phyloP scores from a whole-genome alignment of 805 yeast species.

The Suhomyces xylopsoci region DNA sequence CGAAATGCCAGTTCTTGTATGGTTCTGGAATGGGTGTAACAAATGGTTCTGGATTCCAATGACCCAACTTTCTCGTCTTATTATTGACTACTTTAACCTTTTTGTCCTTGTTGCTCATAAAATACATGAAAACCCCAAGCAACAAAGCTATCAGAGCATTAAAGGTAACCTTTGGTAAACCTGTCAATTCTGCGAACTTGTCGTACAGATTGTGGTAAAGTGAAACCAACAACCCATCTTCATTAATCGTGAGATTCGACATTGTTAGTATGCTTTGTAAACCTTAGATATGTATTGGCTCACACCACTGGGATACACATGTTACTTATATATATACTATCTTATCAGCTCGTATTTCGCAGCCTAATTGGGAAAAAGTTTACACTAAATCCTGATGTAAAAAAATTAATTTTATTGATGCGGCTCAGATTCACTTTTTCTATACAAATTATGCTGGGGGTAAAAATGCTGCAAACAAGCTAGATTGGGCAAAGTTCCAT shows the following conservation, averaged over 20 bases:
- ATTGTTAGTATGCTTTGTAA: neutral
- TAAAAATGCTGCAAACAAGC: conserved; percentile 73
- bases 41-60: conserved; percentile 54
- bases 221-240: conserved; percentile 2
- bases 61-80: conserved; percentile 46
- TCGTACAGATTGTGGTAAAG: conserved; percentile 3
- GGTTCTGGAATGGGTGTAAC: conserved; percentile 49
- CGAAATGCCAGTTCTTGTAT: conserved; percentile 48
- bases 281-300: neutral
- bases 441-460: conserved; percentile 74
- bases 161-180: neutral
- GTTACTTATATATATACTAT: neutral
- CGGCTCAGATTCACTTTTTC: neutral
- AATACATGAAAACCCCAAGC: neutral
- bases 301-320: neutral
- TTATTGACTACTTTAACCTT: conserved; percentile 18
- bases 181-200: conserved; percentile 4
- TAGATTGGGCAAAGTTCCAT: conserved; percentile 71
- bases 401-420: neutral
- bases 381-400: neutral
- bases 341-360: conserved; percentile 5
- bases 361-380: conserved; percentile 11
- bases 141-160: neutral
- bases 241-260: neutral
- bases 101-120: neutral